Evolutionary conservation across 1,284 basidiomycete genomes (phyloP).

Genomic region (Boletus sp.): DNA sequence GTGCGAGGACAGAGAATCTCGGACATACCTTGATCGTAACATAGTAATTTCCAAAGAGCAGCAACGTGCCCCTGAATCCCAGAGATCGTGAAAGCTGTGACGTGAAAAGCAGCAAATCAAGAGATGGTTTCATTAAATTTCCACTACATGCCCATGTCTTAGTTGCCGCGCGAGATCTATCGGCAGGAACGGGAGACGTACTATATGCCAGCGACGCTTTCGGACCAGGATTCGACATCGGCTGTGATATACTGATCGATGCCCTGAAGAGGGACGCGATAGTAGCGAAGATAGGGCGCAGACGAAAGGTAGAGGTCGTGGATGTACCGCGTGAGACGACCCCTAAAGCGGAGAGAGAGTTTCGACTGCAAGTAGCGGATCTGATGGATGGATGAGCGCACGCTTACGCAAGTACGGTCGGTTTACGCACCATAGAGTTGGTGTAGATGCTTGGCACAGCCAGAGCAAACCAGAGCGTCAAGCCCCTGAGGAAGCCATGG

Average conservation of each 20-base stretch:
- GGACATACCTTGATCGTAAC: slow-evolving; percentile 55
- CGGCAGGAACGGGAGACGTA: slow-evolving; percentile 38
- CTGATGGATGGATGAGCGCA: slow-evolving; percentile 37
- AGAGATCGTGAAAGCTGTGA: slow-evolving; percentile 86
- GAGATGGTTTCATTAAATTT: slow-evolving; percentile 80
- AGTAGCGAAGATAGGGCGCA: slow-evolving; percentile 66
- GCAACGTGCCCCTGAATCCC: slow-evolving; percentile 73
- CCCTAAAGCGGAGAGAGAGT: slow-evolving; percentile 80
- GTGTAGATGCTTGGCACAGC: slow-evolving; percentile 94
- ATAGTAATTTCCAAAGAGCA: slow-evolving; percentile 85
- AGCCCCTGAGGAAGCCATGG: slow-evolving; percentile 77
- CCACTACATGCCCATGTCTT: slow-evolving; percentile 31
- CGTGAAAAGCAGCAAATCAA: slow-evolving; percentile 92
- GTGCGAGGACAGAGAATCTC: neutral
- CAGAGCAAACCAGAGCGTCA: slow-evolving; percentile 87
- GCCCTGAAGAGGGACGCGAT: slow-evolving; percentile 70
- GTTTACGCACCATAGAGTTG: slow-evolving; percentile 77
- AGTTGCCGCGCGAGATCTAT: neutral
- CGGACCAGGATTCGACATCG: slow-evolving; percentile 89
- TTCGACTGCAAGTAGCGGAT: slow-evolving; percentile 91
- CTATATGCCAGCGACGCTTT: slow-evolving; percentile 87
- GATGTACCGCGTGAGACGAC: slow-evolving; percentile 85
- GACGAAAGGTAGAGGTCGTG: slow-evolving; percentile 89
- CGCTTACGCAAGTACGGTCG: neutral
- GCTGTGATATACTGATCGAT: slow-evolving; percentile 91